Percentiles rank a stretch among this genome's conserved stretches.
phyloP scores from a whole-genome alignment of 371 early-diverging fungal genomes.

The Saksenaea vasiformis region DNA sequence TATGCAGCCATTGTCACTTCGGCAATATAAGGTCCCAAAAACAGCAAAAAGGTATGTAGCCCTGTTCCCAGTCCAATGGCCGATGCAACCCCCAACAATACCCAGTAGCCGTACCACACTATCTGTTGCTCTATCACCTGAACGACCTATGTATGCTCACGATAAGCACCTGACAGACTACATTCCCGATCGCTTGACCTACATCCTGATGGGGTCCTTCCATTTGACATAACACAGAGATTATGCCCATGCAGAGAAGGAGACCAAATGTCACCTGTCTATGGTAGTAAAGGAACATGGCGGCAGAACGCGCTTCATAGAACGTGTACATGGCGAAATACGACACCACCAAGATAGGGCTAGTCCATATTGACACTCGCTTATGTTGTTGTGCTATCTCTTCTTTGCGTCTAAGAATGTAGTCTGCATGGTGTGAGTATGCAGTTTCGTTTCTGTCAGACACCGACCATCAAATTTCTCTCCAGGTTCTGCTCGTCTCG shows the following conservation, averaged over 20 bases:
- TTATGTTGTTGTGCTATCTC: constrained; percentile 24
- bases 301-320: constrained; percentile 18
- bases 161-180: neutral
- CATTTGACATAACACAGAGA: constrained; percentile 15
- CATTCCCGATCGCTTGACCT: neutral
- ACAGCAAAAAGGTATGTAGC: constrained; percentile 90
- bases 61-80: constrained; percentile 93
- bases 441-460: neutral
- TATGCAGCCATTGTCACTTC: constrained; percentile 84
- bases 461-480: constrained; percentile 29
- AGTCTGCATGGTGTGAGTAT: constrained; percentile 13
- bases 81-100: constrained; percentile 81
- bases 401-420: constrained; percentile 25
- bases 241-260: neutral
- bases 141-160: constrained; percentile 6
- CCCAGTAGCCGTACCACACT: constrained; percentile 89
- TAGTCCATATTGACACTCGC: constrained; percentile 23
- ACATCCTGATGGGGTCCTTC: constrained; percentile 27
- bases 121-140: constrained; percentile 21
- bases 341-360: constrained; percentile 22
- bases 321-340: constrained; percentile 28
- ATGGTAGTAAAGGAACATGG: constrained; percentile 13
- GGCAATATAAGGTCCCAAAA: constrained; percentile 89
- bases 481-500: constrained; percentile 26
- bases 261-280: constrained; percentile 14